Conservation (phyloP, 2,329 filamentous ascomycete species). For the Fusarium nygamai region DNA sequence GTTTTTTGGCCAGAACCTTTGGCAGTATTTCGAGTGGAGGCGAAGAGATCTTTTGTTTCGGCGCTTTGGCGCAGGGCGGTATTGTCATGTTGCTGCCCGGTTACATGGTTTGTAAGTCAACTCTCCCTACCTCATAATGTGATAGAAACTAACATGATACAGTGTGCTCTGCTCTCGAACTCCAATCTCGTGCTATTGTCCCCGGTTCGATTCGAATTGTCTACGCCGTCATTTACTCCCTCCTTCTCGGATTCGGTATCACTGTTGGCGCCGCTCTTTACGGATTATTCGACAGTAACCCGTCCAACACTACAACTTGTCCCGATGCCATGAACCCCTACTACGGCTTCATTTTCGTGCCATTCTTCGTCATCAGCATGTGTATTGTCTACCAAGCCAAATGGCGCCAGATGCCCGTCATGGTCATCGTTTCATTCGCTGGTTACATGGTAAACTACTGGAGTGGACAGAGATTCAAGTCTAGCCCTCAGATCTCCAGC, state of each 20-base stretch:
- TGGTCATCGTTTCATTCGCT: slow-evolving; percentile 76
- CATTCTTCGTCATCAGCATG: slow-evolving; percentile 76
- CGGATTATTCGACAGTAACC: slow-evolving; percentile 66
- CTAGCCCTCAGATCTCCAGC: slow-evolving; percentile 79
- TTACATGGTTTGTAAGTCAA: slow-evolving; percentile 64
- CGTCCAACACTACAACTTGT: slow-evolving; percentile 58
- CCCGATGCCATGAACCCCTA: slow-evolving; percentile 53
- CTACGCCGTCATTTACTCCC: slow-evolving; percentile 77
- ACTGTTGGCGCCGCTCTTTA: slow-evolving; percentile 73
- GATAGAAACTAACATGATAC: neutral
- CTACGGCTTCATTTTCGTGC: slow-evolving; percentile 75
- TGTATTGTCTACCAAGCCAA: slow-evolving; percentile 83
- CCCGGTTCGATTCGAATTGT: slow-evolving; percentile 79
- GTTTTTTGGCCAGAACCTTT: slow-evolving; percentile 70
- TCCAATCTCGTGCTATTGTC: slow-evolving; percentile 75
- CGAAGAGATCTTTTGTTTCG: slow-evolving; percentile 69
- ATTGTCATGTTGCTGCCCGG: slow-evolving; percentile 74
- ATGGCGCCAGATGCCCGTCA: slow-evolving; percentile 81
- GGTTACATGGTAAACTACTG: slow-evolving; percentile 84
- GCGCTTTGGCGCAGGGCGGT: slow-evolving; percentile 70
- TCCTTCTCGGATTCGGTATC: slow-evolving; percentile 78
- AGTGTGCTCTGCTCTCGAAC: slow-evolving; percentile 65
- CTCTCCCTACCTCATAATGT: neutral
- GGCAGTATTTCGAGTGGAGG: slow-evolving; percentile 61
- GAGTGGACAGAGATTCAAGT: slow-evolving; percentile 70